Percentiles rank a stretch among this genome's conserved stretches.
Conservation (phyloP, 805 yeast genomes). For the Wickerhamiella alocasiicola region DNA sequence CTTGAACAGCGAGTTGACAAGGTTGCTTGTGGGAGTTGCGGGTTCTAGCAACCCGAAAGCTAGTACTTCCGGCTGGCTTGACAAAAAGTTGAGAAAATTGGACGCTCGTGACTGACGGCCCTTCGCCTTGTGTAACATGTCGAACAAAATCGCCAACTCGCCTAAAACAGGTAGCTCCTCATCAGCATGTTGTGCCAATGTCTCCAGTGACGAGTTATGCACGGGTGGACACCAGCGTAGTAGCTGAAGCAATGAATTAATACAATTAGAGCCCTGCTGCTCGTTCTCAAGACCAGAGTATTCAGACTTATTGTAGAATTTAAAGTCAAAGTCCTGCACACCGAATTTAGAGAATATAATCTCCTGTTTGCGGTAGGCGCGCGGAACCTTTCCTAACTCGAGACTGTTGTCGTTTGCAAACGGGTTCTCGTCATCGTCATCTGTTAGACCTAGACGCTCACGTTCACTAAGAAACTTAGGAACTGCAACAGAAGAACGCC, state of each 20-base stretch:
- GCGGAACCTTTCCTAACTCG: slow-evolving; percentile 41
- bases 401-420: slow-evolving; percentile 18
- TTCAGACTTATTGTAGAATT: slow-evolving; percentile 59
- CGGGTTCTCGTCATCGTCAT: slow-evolving; percentile 23
- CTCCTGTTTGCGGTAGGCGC: slow-evolving; percentile 60
- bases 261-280: slow-evolving; percentile 53
- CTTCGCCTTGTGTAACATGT: slow-evolving; percentile 74
- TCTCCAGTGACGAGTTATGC: slow-evolving; percentile 48
- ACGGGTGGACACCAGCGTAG: slow-evolving; percentile 66
- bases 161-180: slow-evolving; percentile 37
- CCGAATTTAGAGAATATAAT: slow-evolving; percentile 83
- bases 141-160: slow-evolving; percentile 80
- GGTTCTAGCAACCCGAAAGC: slow-evolving; percentile 39
- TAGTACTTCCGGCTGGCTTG: slow-evolving; percentile 38
- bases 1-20: slow-evolving; percentile 44
- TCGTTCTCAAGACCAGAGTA: slow-evolving; percentile 86
- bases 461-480: slow-evolving; percentile 47
- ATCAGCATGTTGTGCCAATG: slow-evolving; percentile 36
- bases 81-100: slow-evolving; percentile 53
- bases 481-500: slow-evolving; percentile 26
- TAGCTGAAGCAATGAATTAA: slow-evolving; percentile 68
- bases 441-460: slow-evolving; percentile 25
- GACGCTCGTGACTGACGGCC: slow-evolving; percentile 72
- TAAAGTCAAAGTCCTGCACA: slow-evolving; percentile 86
- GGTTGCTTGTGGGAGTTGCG: slow-evolving; percentile 14